These are phyloP conservation scores for Orbilia javanica DNA, from an alignment of 2,329 filamentous ascomycete genomes.

Conservation along the genomic window DNA sequence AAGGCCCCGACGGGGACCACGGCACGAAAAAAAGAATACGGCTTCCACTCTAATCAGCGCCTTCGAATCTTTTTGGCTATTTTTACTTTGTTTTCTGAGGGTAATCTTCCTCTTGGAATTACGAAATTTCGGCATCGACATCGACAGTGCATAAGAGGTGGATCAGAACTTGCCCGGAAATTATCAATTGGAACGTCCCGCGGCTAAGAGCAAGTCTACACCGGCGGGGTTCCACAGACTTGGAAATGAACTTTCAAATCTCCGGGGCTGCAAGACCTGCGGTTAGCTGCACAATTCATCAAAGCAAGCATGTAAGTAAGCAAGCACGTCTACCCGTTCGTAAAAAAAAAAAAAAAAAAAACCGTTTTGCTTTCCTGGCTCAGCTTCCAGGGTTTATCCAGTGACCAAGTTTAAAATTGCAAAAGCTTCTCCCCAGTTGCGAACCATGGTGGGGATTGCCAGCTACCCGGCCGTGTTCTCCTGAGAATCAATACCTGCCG, in stretches of 20 bases:
- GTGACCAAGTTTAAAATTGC: slow-evolving; percentile 43
- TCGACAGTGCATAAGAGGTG: slow-evolving; percentile 15
- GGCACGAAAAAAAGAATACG: slow-evolving; percentile 45
- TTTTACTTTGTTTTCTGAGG: not conserved
- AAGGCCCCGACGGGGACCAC: slow-evolving; percentile 18
- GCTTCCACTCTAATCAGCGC: slow-evolving; percentile 1
- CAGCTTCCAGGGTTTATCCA: slow-evolving; percentile 27
- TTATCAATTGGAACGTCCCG: slow-evolving; percentile 34
- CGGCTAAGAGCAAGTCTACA: slow-evolving; percentile 19
- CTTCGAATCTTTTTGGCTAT: not conserved
- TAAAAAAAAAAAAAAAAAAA: no score
- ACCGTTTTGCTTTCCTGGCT: slow-evolving; percentile 19
- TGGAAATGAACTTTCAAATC: slow-evolving; percentile 54
- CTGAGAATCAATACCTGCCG: slow-evolving; percentile 23
- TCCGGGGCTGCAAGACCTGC: slow-evolving; percentile 35
- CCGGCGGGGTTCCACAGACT: slow-evolving; percentile 44
- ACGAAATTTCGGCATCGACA: slow-evolving; percentile 15
- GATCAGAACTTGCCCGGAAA: slow-evolving; percentile 38
- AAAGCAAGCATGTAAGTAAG: not conserved
- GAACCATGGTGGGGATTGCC: slow-evolving; percentile 21
- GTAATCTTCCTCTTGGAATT: slow-evolving; percentile 5
- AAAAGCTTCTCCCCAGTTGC: slow-evolving; percentile 4
- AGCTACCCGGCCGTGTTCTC: slow-evolving; percentile 36
- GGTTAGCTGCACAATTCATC: slow-evolving; percentile 18
- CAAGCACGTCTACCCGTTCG: slow-evolving; percentile 16